phyloP scores from a whole-genome alignment of 1,284 basidiomycete genomes.

The Mrakiaceae sp. region DNA sequence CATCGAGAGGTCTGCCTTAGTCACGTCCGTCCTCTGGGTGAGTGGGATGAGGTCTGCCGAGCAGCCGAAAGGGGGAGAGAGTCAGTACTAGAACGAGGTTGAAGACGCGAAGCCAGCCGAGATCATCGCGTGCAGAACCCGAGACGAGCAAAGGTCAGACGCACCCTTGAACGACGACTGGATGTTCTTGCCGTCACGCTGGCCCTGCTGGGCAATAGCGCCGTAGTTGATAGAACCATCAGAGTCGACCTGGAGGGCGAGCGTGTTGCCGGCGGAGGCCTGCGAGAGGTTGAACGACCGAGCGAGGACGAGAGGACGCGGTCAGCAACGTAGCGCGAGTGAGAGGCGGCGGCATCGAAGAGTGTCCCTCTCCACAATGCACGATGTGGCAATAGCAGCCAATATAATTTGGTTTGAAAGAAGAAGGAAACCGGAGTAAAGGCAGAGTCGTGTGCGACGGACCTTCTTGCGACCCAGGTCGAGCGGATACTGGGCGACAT shows the following conservation, averaged over 20 bases:
- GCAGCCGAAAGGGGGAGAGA: not conserved
- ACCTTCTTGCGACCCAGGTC: constrained; percentile 93
- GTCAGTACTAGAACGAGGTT: not conserved
- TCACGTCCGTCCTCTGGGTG: constrained; percentile 74
- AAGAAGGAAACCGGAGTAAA: not conserved
- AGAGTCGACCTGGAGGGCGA: constrained; percentile 90
- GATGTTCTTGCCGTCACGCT: constrained; percentile 68
- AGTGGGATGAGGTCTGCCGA: constrained; percentile 76
- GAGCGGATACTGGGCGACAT: constrained; percentile 91
- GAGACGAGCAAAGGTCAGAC: constrained; percentile 11
- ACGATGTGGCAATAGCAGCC: not conserved
- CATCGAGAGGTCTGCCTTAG: constrained; percentile 60
- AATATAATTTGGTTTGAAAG: not conserved
- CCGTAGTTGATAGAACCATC: constrained; percentile 96
- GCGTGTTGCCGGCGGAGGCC: constrained; percentile 79
- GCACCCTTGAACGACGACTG: constrained; percentile 82
- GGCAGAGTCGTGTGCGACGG: constrained; percentile 22
- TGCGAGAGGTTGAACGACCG: constrained; percentile 27
- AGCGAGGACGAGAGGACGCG: too few relatives aligned
- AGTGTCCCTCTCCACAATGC: not conserved
- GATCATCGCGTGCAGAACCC: not conserved
- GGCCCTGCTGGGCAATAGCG: constrained; percentile 90
- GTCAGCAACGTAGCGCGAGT: too few relatives aligned
- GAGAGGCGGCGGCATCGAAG: too few relatives aligned
- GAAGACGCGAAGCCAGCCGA: not conserved